Base-by-base conservation (phyloP, 106 monocot genomes). In the Allium sativum region DNA sequence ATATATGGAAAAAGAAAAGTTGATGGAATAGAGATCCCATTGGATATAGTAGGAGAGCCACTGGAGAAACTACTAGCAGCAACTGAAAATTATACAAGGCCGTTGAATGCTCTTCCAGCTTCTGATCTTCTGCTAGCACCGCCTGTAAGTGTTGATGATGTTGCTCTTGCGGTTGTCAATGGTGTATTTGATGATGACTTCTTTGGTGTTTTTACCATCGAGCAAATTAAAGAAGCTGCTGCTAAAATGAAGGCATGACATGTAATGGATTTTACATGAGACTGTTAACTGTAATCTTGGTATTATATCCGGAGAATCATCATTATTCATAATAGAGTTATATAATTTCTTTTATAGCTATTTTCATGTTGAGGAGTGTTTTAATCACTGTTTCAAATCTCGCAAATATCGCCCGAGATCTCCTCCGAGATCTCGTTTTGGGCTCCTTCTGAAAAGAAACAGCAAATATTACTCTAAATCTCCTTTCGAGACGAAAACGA, bases 181-280 rank as follows among this genome's bases (percentile, higher is more conserved):
- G 88, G 82, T 10, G 74, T 88, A 15, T 10, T 65, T 5, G 93
- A 93, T 61, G 84, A 88, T 45, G 72, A 73, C 14, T 62, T 93
- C 61, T 93, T 93, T 52, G 93, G 93, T 7, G 77, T 93, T 17
- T 93, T 93, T 67, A 84, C 81, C 2, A 88, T 93, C 7, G 93
- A 93, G 62, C 93, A 88, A 66, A 93, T 93, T 69, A 93, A 79
- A 66, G 84, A 88, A 73, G 88, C 93, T 65, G 93, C 93, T 14
- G 69, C 82, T 12, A 93, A 84, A 64, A 80, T 77, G 44, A 79
- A 61, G 58, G 42, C 52, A 18, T 78, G 55, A 89, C 18, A 44
- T 18, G 55, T 21, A 18, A 19, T 20, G 10, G 55, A 56, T 56
- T 18, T 18, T 22, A 56, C 17, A 56, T 22, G 48, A 50, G 31